A percentile compares a stretch with the other conserved stretches of the same genome.
These are phyloP conservation scores for Cutaneotrichosporon sp. DNA, from an alignment of 1,284 basidiomycete species.

Conservation along the genomic window DNA sequence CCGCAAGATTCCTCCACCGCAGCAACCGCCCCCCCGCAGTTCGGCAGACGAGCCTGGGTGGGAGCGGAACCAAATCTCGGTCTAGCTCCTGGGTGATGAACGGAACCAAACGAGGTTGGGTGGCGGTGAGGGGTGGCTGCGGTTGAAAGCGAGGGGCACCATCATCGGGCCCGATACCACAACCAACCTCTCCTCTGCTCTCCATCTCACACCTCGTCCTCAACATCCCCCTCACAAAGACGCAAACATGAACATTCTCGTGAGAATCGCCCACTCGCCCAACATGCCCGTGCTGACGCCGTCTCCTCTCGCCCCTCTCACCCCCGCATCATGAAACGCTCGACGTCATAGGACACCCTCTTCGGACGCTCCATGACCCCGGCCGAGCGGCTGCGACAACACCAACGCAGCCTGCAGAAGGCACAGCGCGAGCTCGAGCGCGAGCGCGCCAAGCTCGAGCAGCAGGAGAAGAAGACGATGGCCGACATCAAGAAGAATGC, in stretches of 20 bases:
- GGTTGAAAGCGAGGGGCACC: too few species aligned
- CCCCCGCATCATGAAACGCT: not conserved
- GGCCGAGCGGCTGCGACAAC: slow-evolving; percentile 91
- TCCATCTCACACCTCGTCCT: too few species aligned
- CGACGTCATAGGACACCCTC: slow-evolving; percentile 71
- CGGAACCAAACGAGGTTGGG: slow-evolving; percentile 1
- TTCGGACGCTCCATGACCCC: slow-evolving; percentile 94
- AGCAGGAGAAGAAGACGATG: slow-evolving; percentile 91
- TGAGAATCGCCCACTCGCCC: slow-evolving; percentile 19
- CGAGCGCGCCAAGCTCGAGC: slow-evolving; percentile 90
- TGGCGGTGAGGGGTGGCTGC: not conserved
- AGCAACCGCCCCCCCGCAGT: too few species aligned
- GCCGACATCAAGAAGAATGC: slow-evolving; percentile 96
- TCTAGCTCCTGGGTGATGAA: too few species aligned
- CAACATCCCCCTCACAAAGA: not conserved
- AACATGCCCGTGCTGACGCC: slow-evolving; percentile 8
- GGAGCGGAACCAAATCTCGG: slow-evolving; percentile 2
- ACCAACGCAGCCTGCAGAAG: slow-evolving; percentile 92
- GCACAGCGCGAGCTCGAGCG: slow-evolving; percentile 96
- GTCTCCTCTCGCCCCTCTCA: slow-evolving; percentile 1
- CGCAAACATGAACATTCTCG: slow-evolving; percentile 45
- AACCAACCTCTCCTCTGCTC: too few species aligned
- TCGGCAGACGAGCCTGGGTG: too few species aligned
- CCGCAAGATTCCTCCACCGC: too few species aligned
- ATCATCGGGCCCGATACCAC: not conserved